Evolutionary conservation across 495 filamentous ascomycete species (phyloP).

Genomic region (Penicillium argentinense): DNA sequence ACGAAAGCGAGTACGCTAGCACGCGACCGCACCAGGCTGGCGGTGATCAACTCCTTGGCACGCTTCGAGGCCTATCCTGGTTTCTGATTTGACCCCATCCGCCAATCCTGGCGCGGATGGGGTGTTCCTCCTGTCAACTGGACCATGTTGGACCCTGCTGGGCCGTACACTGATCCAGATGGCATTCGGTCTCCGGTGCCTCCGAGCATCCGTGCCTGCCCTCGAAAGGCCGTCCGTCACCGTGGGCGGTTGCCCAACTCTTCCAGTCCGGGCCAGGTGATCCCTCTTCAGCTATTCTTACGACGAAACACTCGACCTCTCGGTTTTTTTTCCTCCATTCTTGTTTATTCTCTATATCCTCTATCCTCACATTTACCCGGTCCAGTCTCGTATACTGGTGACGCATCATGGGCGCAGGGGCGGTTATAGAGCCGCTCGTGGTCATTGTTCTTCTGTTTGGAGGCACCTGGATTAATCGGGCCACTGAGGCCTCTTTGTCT

Average conservation of each 20-base stretch:
- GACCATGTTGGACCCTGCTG: no score
- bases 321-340: not conserved
- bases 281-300: not conserved
- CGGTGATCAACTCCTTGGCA: no score
- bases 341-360: not conserved
- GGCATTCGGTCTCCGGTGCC: not conserved
- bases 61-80: no score
- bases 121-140: no score
- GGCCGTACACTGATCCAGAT: no score
- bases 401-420: constrained; percentile 50
- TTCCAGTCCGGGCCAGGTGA: not conserved
- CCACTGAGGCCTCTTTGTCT: constrained; percentile 16
- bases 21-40: no score
- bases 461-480: constrained; percentile 59
- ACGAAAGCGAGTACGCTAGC: no score
- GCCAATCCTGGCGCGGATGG: no score
- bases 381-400: not conserved
- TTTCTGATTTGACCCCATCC: no score
- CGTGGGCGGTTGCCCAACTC: not conserved
- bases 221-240: not conserved
- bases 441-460: constrained; percentile 57
- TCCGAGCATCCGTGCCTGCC: constrained; percentile 6
- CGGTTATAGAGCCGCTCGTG: constrained; percentile 53
- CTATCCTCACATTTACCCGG: no score
- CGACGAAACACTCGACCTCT: not conserved